Base-by-base conservation (phyloP, 805 yeast genomes). In the Ogataea methanolica region DNA sequence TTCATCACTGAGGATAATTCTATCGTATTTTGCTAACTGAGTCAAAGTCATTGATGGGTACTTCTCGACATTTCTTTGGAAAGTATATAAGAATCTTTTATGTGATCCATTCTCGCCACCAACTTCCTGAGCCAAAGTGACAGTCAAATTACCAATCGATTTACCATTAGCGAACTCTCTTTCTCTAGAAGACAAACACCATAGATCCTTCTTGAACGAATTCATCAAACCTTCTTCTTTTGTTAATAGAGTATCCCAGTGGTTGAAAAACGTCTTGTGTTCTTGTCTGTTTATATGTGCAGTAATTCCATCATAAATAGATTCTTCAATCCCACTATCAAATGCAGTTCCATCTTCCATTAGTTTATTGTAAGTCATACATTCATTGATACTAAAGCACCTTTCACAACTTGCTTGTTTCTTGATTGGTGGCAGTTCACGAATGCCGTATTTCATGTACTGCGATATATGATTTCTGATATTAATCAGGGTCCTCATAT, bases 1-100 rank as follows among this genome's bases (percentile, higher is more conserved):
- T 56, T 88, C 95, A 62, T 87, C 96, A 59, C 96, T 89, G 1
- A 90, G 69, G 15, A 85, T 72, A 1, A 91, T 76, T 36, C 80
- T 70, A 59, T 91, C 97, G 52, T 76, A 73, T 36, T 72, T 69
- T 0, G 69, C 44, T 2, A 89, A 56, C 48, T 84, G 88, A 0
- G 83, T 67, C 2, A 59, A 40, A 34, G 62, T 62, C 49, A 69
- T 46, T 8, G 69, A 47, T 6, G 47, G 42, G 42, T 45, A 21
- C 1, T 33, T 23, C 1, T 45, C 36, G 1, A 48, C 42, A 15
- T 56, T 61, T 57, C 83, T 70, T 43, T 63, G 66, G 58, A 84
- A 79, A 0, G 77, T 72, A 61, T 83, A 84, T 8, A 68, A 42
- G 52, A 66, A 81, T 11, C 58, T 53, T 11, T 55, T 57, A 6